Evolutionary conservation across 2,329 filamentous ascomycete species (phyloP).

Genomic region (Cadophora gregata): DNA sequence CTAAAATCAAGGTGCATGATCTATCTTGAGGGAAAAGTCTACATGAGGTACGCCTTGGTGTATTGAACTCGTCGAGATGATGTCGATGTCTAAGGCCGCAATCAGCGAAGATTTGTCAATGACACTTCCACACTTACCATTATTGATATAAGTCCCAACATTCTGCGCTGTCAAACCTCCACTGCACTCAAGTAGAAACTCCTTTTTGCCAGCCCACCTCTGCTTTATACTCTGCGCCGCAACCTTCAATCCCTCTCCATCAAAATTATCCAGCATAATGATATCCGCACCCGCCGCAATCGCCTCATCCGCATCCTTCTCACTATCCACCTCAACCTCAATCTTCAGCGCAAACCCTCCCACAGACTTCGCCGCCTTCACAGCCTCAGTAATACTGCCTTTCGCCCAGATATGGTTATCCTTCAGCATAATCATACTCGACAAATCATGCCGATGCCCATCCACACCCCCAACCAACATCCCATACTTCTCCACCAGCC

Average conservation of each 20-base stretch:
- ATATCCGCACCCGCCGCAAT: slow-evolving; percentile 91
- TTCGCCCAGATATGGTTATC: slow-evolving; percentile 98
- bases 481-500: slow-evolving; percentile 96
- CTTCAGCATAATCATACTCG: slow-evolving; percentile 97
- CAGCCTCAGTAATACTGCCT: slow-evolving; percentile 84
- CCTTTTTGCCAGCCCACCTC: slow-evolving; percentile 75
- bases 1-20: slow-evolving; percentile 43
- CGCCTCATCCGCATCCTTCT: slow-evolving; percentile 89
- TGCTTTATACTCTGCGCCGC: slow-evolving; percentile 80
- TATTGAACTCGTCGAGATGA: slow-evolving; percentile 94
- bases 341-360: slow-evolving; percentile 93
- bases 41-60: slow-evolving; percentile 94
- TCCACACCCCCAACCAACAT: slow-evolving; percentile 95
- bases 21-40: slow-evolving; percentile 94
- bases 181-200: slow-evolving; percentile 89
- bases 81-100: slow-evolving; percentile 75
- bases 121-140: slow-evolving; percentile 57
- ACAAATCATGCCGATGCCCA: slow-evolving; percentile 88
- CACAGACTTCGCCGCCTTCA: slow-evolving; percentile 80
- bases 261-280: slow-evolving; percentile 98
- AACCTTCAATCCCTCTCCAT: slow-evolving; percentile 74
- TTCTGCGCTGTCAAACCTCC: slow-evolving; percentile 88
- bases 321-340: slow-evolving; percentile 91
- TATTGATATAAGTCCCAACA: slow-evolving; percentile 78
- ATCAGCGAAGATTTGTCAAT: slow-evolving; percentile 33